Base-by-base conservation (phyloP, 495 filamentous ascomycete species). In the Paragyromitra xinjiangensis region DNA sequence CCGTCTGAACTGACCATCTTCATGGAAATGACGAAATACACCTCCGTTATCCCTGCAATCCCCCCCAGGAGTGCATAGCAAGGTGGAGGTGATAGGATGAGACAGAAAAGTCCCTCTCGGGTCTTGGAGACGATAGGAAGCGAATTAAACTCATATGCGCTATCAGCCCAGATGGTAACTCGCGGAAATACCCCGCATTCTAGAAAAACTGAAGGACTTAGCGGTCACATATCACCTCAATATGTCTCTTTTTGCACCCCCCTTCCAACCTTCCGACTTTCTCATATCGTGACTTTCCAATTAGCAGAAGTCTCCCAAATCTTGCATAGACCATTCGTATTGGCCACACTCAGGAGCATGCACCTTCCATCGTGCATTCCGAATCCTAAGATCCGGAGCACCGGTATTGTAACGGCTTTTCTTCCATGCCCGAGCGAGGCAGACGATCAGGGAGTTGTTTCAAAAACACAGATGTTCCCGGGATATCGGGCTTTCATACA, bases 31-130 rank as follows among this genome's bases (percentile, higher is more conserved):
- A 77, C 74, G 74, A 73, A 77, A 77, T 48, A 40, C 62, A 66
- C 68, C 69, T 42, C 29, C 16, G 22, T 66, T 48, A 77, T 64
- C 74, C 69, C 61, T 76, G 72, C 58, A 44, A 69, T 70, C 65
- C 64, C 50, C 69, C 50, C 69, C 68, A 69, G 44, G 39, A 64
- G 64, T 70, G 67, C 67, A 76, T 51, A 45, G 53, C 77, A 71
- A 51, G 55, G 66, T 71, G 37, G 68, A 71, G 74, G 50, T 61
- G 69, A 73, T 73, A 72, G 76, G 78, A 78, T 59, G 75, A 56
- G 71, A 80, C 76, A 73, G 65, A 77, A 80, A 79, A 79, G 78
- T 77, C 56, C 65, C 53, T 69, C 75, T 61, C 55, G 78, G 71
- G 82, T 55, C 59, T 58, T 55, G 24, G 56, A 50, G 51, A 29